These are phyloP conservation scores for Stachybotrys echinatus DNA, from an alignment of 2,329 filamentous ascomycete genomes.

Conservation along the genomic window DNA sequence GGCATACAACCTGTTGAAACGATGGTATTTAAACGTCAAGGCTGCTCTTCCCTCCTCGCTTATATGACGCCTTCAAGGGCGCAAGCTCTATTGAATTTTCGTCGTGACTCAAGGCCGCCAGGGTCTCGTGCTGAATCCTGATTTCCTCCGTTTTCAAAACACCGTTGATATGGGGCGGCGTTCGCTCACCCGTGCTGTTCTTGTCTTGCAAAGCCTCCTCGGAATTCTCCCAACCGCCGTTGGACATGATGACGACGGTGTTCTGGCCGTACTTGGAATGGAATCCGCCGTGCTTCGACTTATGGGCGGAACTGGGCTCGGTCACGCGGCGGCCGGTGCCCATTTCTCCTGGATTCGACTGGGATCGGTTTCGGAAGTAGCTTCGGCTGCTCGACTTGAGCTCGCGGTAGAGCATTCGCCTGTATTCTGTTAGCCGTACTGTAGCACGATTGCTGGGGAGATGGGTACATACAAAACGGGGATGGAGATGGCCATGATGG, in stretches of 20 bases:
- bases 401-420: conserved; percentile 27
- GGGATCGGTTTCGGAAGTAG: conserved; percentile 16
- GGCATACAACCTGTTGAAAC: too few relatives aligned
- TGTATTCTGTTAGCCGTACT: conserved; percentile 9
- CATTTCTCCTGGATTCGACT: neutral
- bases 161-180: conserved; percentile 9
- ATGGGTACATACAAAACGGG: conserved; percentile 22
- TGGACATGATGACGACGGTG: conserved; percentile 25
- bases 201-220: conserved; percentile 23
- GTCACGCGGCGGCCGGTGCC: neutral
- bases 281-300: neutral
- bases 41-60: neutral
- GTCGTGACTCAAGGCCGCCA: conserved; percentile 10
- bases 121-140: conserved; percentile 15
- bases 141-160: conserved; percentile 25
- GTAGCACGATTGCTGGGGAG: neutral
- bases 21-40: neutral
- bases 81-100: conserved; percentile 15
- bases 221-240: conserved; percentile 22
- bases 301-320: neutral
- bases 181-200: neutral
- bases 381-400: conserved; percentile 22
- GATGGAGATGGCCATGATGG: conserved; percentile 29
- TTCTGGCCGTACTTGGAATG: conserved; percentile 20
- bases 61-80: neutral